Evolutionary conservation across 352 stramenopile species (phyloP), one percentile per base, ranked within the genome.

Genomic region (Halophytophthora batemanensis): DNA sequence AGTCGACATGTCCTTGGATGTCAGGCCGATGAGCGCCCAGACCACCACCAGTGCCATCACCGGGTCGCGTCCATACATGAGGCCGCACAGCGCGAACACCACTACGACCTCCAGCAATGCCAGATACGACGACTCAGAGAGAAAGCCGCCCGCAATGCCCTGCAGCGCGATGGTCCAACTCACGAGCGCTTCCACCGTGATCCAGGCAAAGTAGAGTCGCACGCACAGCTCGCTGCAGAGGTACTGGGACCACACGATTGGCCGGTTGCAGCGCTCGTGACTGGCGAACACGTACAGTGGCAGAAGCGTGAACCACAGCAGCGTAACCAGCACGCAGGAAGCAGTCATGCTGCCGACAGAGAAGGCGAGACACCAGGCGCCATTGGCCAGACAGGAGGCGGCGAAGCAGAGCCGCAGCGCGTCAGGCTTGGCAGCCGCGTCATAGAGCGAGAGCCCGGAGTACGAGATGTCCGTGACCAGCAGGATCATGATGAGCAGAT

Each of bases 271-370:
- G 35, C 63, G 64, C 47, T 87, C 61, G 31, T 84, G 64, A 52
- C 66, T 85, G 33, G 71, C 64, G 36, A 83, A 86, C 28, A 86
- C 50, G 58, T 90, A 90, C 46, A 90, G 69, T n/a, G 60, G 64
- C 45, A 86, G 54, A 7, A 86, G 51, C 44, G 71, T 67, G 39
- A 87, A 36, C 75, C 75, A 89, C 28, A 85, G 65, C 48, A 87
- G 48, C 29, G 69, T 74, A 14, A 86, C 73, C 45, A 75, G 53
- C 18, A 86, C 29, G 23, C 58, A 72, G 43, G 74, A 64, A 38
- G 65, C 54, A 25, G 65, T 44, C 38, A 84, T 59, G 29, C 71
- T 53, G 14, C 56, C 71, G 31, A 47, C 54, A 39, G 66, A 71
- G 51, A 85, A 76, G 17, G 77, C 63, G 45, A 87, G 55, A 46